phyloP scores from a whole-genome alignment of 441 rosid species.

The Brassica hybrid region DNA sequence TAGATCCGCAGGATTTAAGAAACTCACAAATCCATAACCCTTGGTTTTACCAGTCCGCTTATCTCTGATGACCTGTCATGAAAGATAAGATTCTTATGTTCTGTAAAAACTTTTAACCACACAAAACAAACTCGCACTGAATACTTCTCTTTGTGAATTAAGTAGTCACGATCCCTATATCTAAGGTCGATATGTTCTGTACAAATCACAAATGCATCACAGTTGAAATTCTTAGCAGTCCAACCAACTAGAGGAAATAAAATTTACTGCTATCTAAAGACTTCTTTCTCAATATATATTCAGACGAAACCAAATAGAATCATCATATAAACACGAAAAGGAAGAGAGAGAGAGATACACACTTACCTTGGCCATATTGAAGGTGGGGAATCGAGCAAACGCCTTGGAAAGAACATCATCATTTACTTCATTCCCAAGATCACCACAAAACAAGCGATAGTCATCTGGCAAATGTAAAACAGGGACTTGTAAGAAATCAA shows the following conservation, averaged over 20 bases:
- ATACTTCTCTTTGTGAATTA: neutral
- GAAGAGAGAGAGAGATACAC: constrained; percentile 3
- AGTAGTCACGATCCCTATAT: neutral
- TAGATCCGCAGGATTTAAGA: constrained; percentile 77
- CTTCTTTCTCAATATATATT: neutral
- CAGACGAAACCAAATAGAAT: constrained; percentile 5
- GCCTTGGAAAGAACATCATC: constrained; percentile 98
- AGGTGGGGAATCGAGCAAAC: constrained; percentile 89
- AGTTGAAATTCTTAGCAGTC: neutral
- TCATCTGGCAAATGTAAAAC: constrained; percentile 62
- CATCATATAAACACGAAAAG: constrained; percentile 13
- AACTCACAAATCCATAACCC: constrained; percentile 98
- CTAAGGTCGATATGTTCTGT: constrained; percentile 16
- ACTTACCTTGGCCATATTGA: constrained; percentile 90
- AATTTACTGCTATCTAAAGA: neutral
- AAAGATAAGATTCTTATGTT: constrained; percentile 15
- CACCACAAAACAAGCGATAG: constrained; percentile 92
- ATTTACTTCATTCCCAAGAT: constrained; percentile 99
- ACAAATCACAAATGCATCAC: constrained; percentile 13
- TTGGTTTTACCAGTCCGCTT: constrained; percentile 95
- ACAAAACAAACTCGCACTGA: neutral
- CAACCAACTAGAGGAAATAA: constrained; percentile 5
- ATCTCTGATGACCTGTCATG: constrained; percentile 83
- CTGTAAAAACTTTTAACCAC: constrained; percentile 6
- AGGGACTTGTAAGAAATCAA: constrained; percentile 6